phyloP scores from a whole-genome alignment of 2,329 filamentous ascomycete genomes.

The Ophioceras dolichostomum region DNA sequence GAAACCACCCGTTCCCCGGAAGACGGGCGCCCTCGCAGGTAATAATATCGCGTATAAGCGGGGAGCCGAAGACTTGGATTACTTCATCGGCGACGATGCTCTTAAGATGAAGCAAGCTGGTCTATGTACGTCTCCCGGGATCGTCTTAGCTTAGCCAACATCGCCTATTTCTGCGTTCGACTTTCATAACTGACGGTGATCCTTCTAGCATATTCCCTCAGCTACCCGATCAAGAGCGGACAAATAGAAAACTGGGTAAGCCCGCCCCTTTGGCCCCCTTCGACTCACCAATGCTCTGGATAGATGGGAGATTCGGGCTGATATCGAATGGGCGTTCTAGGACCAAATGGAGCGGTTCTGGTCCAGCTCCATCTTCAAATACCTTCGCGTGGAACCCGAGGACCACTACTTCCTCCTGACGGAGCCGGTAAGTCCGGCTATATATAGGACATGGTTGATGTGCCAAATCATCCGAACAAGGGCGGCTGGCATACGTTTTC shows the following conservation, averaged over 20 bases:
- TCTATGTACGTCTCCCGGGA: background rate
- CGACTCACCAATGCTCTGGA: no score
- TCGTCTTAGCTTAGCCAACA: background rate
- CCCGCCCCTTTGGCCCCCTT: no score
- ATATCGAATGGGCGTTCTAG: no score
- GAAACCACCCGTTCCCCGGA: no score
- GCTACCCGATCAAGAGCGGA: constrained; percentile 93
- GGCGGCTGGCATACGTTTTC: no score
- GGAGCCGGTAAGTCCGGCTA: constrained; percentile 80
- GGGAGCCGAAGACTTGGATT: constrained; percentile 94
- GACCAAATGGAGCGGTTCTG: constrained; percentile 99
- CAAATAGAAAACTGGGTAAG: constrained; percentile 98
- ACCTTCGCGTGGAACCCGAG: constrained; percentile 92
- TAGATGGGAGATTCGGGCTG: no score
- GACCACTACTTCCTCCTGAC: constrained; percentile 98
- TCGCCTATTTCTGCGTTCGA: no score
- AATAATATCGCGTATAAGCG: constrained; percentile 89
- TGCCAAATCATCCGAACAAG: no score
- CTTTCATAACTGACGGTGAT: no score
- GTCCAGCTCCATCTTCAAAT: constrained; percentile 99
- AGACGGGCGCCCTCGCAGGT: no score
- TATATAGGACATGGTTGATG: no score
- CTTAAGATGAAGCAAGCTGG: constrained; percentile 31
- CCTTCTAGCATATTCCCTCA: no score
- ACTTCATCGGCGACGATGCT: constrained; percentile 97